Base-by-base conservation (phyloP, 1,284 basidiomycete genomes). In the Ganoderma leucocontextum region DNA sequence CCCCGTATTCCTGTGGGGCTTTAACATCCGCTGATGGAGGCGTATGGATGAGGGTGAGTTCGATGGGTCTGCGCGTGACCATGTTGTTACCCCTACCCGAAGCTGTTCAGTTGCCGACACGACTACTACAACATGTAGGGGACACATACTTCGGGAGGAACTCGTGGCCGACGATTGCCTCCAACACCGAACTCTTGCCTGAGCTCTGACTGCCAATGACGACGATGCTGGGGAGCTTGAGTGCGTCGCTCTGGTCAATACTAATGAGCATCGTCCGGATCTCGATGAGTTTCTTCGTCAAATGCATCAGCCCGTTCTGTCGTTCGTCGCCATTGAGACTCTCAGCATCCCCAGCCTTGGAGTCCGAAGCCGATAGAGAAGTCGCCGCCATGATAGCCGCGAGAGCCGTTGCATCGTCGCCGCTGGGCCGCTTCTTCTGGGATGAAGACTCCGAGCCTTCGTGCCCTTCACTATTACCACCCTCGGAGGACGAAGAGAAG, bases 141-240 rank as follows among this genome's bases (percentile, higher is more conserved):
- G 41, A 82, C 13, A 63, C 90, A 73, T 73, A 97, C 96, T 99
- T 99, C 47, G 97, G 98, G 52, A 99, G 83, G 80, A 99, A 99
- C 79, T 99, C 96, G 73, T 98, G 96, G 0, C 97, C 98, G 29
- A 99, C 98, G 73, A 99, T 95, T 1, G 98, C 94, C 80, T 99
- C 97, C 64, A 99, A 84, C 0, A 99, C 98, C 35, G 95, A 97
- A 76, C 95, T 97, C 86, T 99, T 99, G 5, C 97, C 97, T 4
- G 95, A 97, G 79, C 96, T 98, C 83, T 99, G 97, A 77, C 95
- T 97, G 15, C 97, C 97, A 72, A 99, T 95, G 62, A 99, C 98
- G 44, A 99, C 97, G 70, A 99, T 99, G 72, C 95, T 97, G 0
- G 97, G 97, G 15, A 99, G 83, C 73, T 96, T 97, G 75, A 99